Evolutionary conservation across 2,329 filamentous ascomycete genomes (phyloP).

Genomic region (Huntiella abstrusa): DNA sequence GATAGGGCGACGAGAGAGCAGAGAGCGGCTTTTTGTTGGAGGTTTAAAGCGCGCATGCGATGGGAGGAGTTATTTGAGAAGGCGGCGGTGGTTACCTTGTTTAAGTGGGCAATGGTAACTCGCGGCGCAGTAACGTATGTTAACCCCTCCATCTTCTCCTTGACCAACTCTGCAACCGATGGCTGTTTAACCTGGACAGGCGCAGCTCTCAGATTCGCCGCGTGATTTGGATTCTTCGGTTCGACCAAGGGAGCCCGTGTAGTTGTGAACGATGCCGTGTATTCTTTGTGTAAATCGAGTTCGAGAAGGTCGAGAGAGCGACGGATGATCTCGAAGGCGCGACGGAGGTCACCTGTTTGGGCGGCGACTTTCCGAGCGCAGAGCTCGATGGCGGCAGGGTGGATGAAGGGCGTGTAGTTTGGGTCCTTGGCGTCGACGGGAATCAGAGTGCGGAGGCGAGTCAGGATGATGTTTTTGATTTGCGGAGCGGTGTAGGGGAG

Average conservation of each 20-base stretch:
- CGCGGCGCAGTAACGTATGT: conserved; percentile 68
- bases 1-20: conserved; percentile 81
- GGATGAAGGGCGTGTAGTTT: conserved; percentile 66
- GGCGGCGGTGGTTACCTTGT: conserved; percentile 71
- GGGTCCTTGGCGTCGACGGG: conserved; percentile 32
- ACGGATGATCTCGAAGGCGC: conserved; percentile 86
- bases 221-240: conserved; percentile 39
- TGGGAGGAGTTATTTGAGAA: conserved; percentile 81
- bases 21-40: conserved; percentile 90
- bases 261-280: conserved; percentile 46
- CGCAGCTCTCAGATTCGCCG: conserved; percentile 8
- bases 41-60: conserved; percentile 68
- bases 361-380: conserved; percentile 88
- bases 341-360: conserved; percentile 84
- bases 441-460: conserved; percentile 59
- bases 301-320: conserved; percentile 80
- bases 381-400: conserved; percentile 82
- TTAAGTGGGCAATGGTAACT: conserved; percentile 77
- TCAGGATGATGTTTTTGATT: conserved; percentile 71
- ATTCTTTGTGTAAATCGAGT: conserved; percentile 57
- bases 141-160: conserved; percentile 38
- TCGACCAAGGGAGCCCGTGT: conserved; percentile 64
- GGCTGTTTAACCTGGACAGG: conserved; percentile 17
- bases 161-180: conserved; percentile 28
- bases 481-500: conserved; percentile 78